These are phyloP conservation scores for Kewa caespitosa DNA, from an alignment of 179 eudicot genomes.

Conservation along the genomic window DNA sequence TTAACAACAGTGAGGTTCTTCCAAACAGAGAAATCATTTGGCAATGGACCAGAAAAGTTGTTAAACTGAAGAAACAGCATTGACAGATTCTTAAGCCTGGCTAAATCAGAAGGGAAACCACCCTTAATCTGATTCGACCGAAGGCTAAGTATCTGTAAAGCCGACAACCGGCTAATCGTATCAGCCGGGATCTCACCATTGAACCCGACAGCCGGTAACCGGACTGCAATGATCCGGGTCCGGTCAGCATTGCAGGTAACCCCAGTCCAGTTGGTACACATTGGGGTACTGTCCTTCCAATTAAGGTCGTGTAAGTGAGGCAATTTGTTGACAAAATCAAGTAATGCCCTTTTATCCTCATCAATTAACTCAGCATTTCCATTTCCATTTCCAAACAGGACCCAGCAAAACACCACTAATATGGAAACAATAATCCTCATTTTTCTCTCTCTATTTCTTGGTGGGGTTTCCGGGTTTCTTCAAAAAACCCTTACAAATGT, in stretches of 20 bases:
- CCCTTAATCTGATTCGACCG: slow-evolving; percentile 65
- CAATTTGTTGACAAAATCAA: slow-evolving; percentile 47
- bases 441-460: slow-evolving; percentile 8
- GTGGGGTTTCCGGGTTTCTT: too few species aligned
- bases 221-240: slow-evolving; percentile 47
- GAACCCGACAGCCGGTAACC: slow-evolving; percentile 70
- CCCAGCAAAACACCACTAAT: slow-evolving; percentile 24
- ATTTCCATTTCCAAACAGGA: slow-evolving; percentile 18
- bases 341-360: slow-evolving; percentile 62
- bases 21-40: slow-evolving; percentile 67
- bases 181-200: slow-evolving; percentile 59
- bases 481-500: too few species aligned
- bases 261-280: slow-evolving; percentile 69
- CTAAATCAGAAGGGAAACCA: slow-evolving; percentile 59
- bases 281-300: slow-evolving; percentile 43
- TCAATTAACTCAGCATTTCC: slow-evolving; percentile 31
- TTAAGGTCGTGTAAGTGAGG: slow-evolving; percentile 53
- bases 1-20: slow-evolving; percentile 54
- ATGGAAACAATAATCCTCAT: slow-evolving; percentile 16
- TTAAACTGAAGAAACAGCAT: slow-evolving; percentile 71
- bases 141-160: slow-evolving; percentile 63
- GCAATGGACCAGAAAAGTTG: slow-evolving; percentile 64
- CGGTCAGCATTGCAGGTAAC: slow-evolving; percentile 49
- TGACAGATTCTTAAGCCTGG: slow-evolving; percentile 47
- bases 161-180: slow-evolving; percentile 60